Evolutionary conservation across 441 rosid genomes (phyloP), one percentile per base, ranked within the genome.

Genomic region (Gossypium laxum): DNA sequence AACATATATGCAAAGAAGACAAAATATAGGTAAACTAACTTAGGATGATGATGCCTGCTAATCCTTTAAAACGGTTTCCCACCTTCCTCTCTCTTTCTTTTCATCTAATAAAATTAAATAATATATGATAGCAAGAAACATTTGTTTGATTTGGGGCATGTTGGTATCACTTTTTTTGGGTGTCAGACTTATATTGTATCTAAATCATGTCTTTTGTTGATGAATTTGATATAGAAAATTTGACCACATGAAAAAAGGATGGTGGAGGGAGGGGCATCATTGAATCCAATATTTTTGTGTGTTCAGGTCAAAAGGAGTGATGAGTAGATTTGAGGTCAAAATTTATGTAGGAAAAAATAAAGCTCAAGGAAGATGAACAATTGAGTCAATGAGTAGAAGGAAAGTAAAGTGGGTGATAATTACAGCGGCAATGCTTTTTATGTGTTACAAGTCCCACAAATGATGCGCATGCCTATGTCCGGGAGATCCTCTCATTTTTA

Each of bases 401-500:
- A 74, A 82, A 77, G 74, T 1, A 26, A 75, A 63, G 67, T 1
- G 58, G 80, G 18, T 60, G 73, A 55, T 55, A 55, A 63, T 58
- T 10, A 52, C 34, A 28, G 69, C 12, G 55, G n/a, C 47, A 14
- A 3, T 32, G 50, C 67, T 55, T 67, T 50, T 34, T 43, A 15
- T 45, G 10, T 45, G 70, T 10, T 38, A 18, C 50, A 21, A 77
- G 72, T 62, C 80, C 74, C 76, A 63, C 78, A 69, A 8, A 57
- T 64, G 72, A 73, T 73, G 77, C 74, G 54, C 76, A 70, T 75
- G 80, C 80, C 52, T 18, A 5, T 2, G 51, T n/a, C 41, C 0
- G 41, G 41, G 8, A 32, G 41, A 32, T 32, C 5, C 41, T 32
- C 41, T 32, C 41, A 3, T 57, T 55, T 55, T 12, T 1, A 4